A percentile compares a stretch with the other conserved stretches of the same genome.
phyloP scores from a whole-genome alignment of 2,329 filamentous ascomycete species.

The Neopestalotiopsis clavispora region DNA sequence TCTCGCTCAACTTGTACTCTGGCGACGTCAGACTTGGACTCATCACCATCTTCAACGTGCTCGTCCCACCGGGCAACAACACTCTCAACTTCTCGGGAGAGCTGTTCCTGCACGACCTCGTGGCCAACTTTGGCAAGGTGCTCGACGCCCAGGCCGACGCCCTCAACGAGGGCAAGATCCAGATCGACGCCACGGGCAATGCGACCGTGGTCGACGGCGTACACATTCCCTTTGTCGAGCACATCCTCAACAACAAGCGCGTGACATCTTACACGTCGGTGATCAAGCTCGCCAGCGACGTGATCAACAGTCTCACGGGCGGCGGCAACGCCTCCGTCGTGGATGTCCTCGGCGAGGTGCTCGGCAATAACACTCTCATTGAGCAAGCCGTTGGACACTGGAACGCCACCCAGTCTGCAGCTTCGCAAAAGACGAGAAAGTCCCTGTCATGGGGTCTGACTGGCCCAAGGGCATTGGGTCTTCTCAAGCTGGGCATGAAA shows the following conservation, averaged over 20 bases:
- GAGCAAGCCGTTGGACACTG: slow-evolving; percentile 42
- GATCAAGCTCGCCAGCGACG: slow-evolving; percentile 42
- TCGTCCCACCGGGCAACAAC: slow-evolving; percentile 49
- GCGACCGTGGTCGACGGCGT: slow-evolving; percentile 45
- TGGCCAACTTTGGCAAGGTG: slow-evolving; percentile 47
- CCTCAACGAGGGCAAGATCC: slow-evolving; percentile 44
- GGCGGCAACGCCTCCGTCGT: slow-evolving; percentile 32
- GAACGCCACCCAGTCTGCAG: slow-evolving; percentile 27
- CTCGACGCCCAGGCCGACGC: slow-evolving; percentile 42
- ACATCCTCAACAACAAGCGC: slow-evolving; percentile 44
- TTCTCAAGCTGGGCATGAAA: slow-evolving; percentile 36
- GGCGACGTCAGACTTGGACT: slow-evolving; percentile 45
- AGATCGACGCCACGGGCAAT: slow-evolving; percentile 47
- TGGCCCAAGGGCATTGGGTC: slow-evolving; percentile 29
- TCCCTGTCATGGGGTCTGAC: slow-evolving; percentile 24
- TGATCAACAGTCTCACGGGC: slow-evolving; percentile 40
- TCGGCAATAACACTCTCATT: slow-evolving; percentile 46
- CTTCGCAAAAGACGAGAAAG: slow-evolving; percentile 20
- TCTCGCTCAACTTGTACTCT: slow-evolving; percentile 49
- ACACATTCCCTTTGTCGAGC: slow-evolving; percentile 49
- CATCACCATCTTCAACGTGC: slow-evolving; percentile 42
- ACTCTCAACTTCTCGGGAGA: slow-evolving; percentile 44
- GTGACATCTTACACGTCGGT: slow-evolving; percentile 43
- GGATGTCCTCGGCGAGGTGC: slow-evolving; percentile 40
- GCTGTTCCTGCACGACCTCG: slow-evolving; percentile 44